phyloP scores from a whole-genome alignment of 2,329 filamentous ascomycete species.

The Cercospora sp. region DNA sequence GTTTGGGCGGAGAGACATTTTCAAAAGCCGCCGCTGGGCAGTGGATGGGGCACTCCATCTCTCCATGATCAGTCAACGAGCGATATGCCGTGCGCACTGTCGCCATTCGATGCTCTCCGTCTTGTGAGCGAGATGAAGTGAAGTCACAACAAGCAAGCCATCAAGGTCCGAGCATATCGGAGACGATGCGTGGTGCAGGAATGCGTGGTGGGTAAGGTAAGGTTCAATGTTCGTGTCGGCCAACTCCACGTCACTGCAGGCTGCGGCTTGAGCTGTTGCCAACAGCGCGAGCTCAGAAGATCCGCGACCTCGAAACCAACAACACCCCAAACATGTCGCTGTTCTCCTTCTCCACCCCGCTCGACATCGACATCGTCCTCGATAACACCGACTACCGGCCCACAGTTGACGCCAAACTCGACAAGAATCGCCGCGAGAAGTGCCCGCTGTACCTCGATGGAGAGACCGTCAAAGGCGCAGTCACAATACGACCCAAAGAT shows the following conservation, averaged over 20 bases:
- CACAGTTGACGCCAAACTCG: slow-evolving; percentile 96
- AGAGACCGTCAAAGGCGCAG: slow-evolving; percentile 94
- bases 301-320: neutral
- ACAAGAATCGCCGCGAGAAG: slow-evolving; percentile 97
- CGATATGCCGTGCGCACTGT: neutral
- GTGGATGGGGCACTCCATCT: neutral
- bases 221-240: neutral
- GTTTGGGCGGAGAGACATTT: neutral
- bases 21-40: neutral
- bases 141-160: slow-evolving; percentile 10
- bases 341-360: slow-evolving; percentile 90
- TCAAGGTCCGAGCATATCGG: slow-evolving; percentile 4
- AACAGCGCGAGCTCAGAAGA: neutral
- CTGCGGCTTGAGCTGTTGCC: neutral
- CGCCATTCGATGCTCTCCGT: neutral
- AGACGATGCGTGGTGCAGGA: neutral
- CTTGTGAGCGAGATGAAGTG: slow-evolving; percentile 1
- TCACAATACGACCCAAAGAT: slow-evolving; percentile 95
- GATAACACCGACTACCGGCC: slow-evolving; percentile 91
- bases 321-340: slow-evolving; percentile 70
- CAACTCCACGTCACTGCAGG: neutral
- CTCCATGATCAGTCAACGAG: neutral
- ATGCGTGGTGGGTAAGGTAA: neutral
- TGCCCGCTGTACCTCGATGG: slow-evolving; percentile 96
- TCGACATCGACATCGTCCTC: slow-evolving; percentile 98